Conservation (phyloP, 352 stramenopile species). For the Pythium utonaiense region DNA sequence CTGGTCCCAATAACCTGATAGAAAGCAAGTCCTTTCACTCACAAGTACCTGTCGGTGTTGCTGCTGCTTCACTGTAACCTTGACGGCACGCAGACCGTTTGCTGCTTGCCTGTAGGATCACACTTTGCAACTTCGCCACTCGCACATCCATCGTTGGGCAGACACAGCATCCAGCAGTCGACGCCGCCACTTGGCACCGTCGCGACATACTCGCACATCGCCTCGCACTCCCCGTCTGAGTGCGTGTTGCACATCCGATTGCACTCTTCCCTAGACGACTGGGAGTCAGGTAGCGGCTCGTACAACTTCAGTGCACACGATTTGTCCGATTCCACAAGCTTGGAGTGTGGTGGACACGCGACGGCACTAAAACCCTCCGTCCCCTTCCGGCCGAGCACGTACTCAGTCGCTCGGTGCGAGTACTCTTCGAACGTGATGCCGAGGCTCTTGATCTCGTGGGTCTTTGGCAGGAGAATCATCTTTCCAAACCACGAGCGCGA, state of each 20-base stretch:
- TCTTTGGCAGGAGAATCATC: constrained; percentile 25
- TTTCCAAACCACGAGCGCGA: constrained; percentile 18
- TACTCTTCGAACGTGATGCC: constrained; percentile 26
- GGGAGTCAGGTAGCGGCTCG: constrained; percentile 8
- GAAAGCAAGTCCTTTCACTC: too few relatives aligned
- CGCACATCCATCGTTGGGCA: constrained; percentile 13
- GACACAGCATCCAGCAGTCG: constrained; percentile 29
- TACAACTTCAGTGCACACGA: constrained; percentile 19
- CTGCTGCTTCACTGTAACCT: not conserved
- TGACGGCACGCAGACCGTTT: constrained; percentile 1
- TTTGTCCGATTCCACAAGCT: constrained; percentile 21
- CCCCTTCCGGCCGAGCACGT: constrained; percentile 11
- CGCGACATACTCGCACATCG: constrained; percentile 17
- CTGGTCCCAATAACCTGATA: too few relatives aligned
- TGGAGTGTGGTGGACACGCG: constrained; percentile 18
- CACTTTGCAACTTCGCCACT: constrained; percentile 11
- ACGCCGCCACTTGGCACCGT: constrained; percentile 16
- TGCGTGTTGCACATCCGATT: constrained; percentile 25
- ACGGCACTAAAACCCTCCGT: constrained; percentile 15
- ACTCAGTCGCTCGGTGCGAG: constrained; percentile 13
- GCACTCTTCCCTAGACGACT: constrained; percentile 18
- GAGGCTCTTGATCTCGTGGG: constrained; percentile 16
- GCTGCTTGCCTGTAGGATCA: constrained; percentile 13
- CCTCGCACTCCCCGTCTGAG: constrained; percentile 15
- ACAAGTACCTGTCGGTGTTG: too few relatives aligned